These are phyloP conservation scores for Daldinia loculata DNA, from an alignment of 495 filamentous ascomycete species.

Conservation along the genomic window DNA sequence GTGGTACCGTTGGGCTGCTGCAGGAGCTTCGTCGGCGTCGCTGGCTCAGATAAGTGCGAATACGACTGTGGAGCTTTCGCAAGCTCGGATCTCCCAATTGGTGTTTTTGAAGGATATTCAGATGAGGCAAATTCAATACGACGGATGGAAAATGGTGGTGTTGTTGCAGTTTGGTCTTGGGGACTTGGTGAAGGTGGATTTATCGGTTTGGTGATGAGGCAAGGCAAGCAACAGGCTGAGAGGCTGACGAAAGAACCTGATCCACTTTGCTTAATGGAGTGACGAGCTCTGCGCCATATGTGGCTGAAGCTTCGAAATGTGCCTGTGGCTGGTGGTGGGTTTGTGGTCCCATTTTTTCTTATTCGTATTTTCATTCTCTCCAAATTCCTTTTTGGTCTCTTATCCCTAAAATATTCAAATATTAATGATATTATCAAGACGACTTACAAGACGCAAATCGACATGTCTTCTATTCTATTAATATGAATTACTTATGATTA, in stretches of 20 bases:
- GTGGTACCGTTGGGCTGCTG: slow-evolving; percentile 4
- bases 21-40: slow-evolving; percentile 4
- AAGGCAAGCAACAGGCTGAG: slow-evolving; percentile 53
- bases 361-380: not conserved
- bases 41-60: not conserved
- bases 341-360: not conserved
- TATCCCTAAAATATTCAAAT: not conserved
- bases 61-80: slow-evolving; percentile 7
- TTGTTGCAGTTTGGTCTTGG: slow-evolving; percentile 3
- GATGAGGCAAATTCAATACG: slow-evolving; percentile 4
- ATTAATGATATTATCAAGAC: not conserved
- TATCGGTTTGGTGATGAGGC: slow-evolving; percentile 36
- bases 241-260: slow-evolving; percentile 52
- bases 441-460: not conserved
- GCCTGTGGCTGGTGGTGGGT: slow-evolving; percentile 25
- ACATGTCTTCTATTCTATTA: slow-evolving; percentile 6
- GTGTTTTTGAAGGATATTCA: slow-evolving; percentile 1
- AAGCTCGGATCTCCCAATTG: slow-evolving; percentile 13
- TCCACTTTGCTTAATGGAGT: slow-evolving; percentile 30
- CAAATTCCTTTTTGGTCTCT: not conserved
- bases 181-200: slow-evolving; percentile 20
- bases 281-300: slow-evolving; percentile 29
- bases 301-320: slow-evolving; percentile 20
- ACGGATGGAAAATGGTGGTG: slow-evolving; percentile 8
- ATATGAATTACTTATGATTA: not conserved